Conservation (phyloP, 2,329 filamentous ascomycete species). For the Talaromyces albobiverticillius region DNA sequence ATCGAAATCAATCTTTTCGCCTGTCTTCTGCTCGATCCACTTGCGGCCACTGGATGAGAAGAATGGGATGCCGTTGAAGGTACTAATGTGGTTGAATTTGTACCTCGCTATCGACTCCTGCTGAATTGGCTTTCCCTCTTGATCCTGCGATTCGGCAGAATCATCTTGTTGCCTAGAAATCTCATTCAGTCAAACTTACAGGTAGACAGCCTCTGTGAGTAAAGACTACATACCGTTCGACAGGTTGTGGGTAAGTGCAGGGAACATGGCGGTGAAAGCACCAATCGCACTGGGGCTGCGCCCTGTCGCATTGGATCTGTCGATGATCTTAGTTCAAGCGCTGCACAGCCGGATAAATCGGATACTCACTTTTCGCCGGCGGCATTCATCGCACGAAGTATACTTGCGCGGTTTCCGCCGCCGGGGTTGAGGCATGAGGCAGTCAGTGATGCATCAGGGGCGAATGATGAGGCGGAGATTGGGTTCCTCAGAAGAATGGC, state of each 20-base stretch:
- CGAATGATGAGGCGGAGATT: no score
- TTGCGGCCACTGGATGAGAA: constrained; percentile 47
- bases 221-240: constrained; percentile 21
- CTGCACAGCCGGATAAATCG: no score
- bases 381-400: no score
- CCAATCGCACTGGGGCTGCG: constrained; percentile 48
- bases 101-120: constrained; percentile 48
- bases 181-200: no score
- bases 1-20: constrained; percentile 33
- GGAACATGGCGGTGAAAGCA: constrained; percentile 48
- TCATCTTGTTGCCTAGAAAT: no score
- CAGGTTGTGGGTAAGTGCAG: constrained; percentile 45
- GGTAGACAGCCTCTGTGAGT: no score
- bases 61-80: constrained; percentile 50
- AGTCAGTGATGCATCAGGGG: no score
- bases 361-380: no score
- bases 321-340: no score
- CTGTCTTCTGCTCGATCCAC: constrained; percentile 50
- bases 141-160: constrained; percentile 5
- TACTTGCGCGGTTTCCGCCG: no score
- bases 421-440: no score
- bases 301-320: constrained; percentile 52
- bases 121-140: constrained; percentile 21
- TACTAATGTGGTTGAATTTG: constrained; percentile 47
- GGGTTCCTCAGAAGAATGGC: no score